Percentiles rank a stretch among this genome's conserved stretches.
These are phyloP conservation scores for Entamoeba histolytica DNA, from an alignment of 208 protist species.

Conservation along the genomic window DNA sequence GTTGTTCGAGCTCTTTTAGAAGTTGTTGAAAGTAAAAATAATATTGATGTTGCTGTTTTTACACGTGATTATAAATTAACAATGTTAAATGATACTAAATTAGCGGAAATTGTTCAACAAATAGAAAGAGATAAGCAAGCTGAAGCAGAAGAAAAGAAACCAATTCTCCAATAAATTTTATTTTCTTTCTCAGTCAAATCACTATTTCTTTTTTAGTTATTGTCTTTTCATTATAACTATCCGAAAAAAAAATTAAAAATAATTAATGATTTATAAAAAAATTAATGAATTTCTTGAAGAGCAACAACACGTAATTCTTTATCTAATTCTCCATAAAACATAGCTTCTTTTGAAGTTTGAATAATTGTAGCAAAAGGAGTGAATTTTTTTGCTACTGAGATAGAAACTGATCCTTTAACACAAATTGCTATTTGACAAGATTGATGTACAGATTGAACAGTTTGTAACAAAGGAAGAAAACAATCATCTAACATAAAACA, in stretches of 20 bases:
- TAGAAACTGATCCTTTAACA: neutral
- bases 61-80: neutral
- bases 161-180: neutral
- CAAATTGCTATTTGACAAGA: neutral
- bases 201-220: too few relatives aligned
- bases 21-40: constrained; percentile 4
- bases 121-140: neutral
- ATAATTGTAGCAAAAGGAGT: neutral
- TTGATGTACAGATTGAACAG: neutral
- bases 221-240: too few relatives aligned
- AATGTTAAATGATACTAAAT: neutral
- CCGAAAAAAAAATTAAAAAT: too few relatives aligned
- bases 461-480: neutral
- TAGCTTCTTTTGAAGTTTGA: neutral
- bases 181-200: too few relatives aligned
- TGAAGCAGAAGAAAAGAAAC: neutral
- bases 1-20: neutral
- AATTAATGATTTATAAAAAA: too few relatives aligned
- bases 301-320: neutral
- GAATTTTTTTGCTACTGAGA: neutral
- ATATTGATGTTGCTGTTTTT: neutral
- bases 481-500: neutral
- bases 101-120: neutral
- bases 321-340: neutral
- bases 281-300: too few relatives aligned